phyloP scores from a whole-genome alignment of 1,284 basidiomycete genomes.

The Rhodotorula sp. region DNA sequence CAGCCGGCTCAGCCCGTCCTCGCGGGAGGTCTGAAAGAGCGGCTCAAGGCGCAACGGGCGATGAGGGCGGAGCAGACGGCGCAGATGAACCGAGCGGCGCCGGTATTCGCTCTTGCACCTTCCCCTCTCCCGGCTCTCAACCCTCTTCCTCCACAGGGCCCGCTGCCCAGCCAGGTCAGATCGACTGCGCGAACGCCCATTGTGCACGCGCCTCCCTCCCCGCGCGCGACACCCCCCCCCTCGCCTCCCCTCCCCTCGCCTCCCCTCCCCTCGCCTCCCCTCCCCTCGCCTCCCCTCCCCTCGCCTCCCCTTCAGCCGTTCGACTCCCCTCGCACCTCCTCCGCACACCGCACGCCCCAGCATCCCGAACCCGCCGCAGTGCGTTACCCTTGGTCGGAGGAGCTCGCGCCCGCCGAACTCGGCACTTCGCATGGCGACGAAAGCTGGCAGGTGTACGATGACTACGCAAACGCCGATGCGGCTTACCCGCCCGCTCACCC shows the following conservation, averaged over 20 bases:
- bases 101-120: too few relatives aligned
- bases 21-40: conserved; percentile 7
- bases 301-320: not conserved
- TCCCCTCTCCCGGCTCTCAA: not conserved
- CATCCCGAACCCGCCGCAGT: not conserved
- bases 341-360: not conserved
- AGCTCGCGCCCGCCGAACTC: not conserved
- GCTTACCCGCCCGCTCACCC: not conserved
- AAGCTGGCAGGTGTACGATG: not conserved
- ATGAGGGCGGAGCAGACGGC: not conserved
- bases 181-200: too few relatives aligned
- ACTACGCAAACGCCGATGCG: not conserved
- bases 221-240: not conserved
- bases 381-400: not conserved
- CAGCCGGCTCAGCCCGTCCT: not conserved
- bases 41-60: conserved; percentile 22
- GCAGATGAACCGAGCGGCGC: too few relatives aligned
- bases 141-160: not conserved
- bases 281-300: not conserved
- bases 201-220: too few relatives aligned
- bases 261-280: not conserved
- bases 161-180: too few relatives aligned
- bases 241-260: not conserved
- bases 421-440: not conserved
- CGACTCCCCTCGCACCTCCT: not conserved